A percentile compares a stretch with the other conserved stretches of the same genome.
Evolutionary conservation across 2,329 filamentous ascomycete genomes (phyloP).

Genomic region (Trichoderma koningiopsis): DNA sequence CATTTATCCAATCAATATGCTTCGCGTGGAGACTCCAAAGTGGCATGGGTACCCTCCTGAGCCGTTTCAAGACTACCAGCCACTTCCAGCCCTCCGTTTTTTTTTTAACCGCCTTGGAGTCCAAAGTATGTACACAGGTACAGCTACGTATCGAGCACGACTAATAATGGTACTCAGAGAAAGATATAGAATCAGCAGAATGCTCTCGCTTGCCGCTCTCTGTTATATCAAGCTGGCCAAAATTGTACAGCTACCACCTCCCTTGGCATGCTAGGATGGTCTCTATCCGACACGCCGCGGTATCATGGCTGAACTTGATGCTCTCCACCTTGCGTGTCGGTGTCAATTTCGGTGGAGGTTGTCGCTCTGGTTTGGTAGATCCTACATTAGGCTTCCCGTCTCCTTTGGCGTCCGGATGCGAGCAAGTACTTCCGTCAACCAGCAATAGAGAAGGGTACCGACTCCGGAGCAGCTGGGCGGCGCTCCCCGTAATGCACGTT

Average conservation of each 20-base stretch:
- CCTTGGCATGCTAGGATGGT: background rate
- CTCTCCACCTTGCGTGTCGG: constrained; percentile 34
- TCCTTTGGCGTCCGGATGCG: constrained; percentile 31
- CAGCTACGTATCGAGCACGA: background rate
- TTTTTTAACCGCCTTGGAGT: constrained; percentile 15
- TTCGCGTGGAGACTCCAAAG: constrained; percentile 30
- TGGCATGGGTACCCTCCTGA: constrained; percentile 34
- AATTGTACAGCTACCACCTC: background rate
- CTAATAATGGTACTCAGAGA: constrained; percentile 1
- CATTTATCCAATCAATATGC: constrained; percentile 38
- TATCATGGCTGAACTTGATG: constrained; percentile 23
- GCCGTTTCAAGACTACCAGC: constrained; percentile 36
- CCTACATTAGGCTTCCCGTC: constrained; percentile 42
- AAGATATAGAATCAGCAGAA: background rate
- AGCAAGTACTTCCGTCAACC: constrained; percentile 31
- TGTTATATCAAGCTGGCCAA: background rate
- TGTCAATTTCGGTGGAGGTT: constrained; percentile 33
- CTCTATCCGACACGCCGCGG: constrained; percentile 15
- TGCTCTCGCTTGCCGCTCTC: background rate
- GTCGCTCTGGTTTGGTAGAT: constrained; percentile 32
- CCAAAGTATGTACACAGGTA: background rate
- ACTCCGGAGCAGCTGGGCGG: constrained; percentile 20
- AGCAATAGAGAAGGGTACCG: constrained; percentile 22
- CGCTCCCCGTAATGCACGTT: constrained; percentile 17
- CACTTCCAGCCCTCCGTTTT: constrained; percentile 24